Conservation (phyloP, 371 early-diverging fungal genomes). For the Entomophthora muscae region DNA sequence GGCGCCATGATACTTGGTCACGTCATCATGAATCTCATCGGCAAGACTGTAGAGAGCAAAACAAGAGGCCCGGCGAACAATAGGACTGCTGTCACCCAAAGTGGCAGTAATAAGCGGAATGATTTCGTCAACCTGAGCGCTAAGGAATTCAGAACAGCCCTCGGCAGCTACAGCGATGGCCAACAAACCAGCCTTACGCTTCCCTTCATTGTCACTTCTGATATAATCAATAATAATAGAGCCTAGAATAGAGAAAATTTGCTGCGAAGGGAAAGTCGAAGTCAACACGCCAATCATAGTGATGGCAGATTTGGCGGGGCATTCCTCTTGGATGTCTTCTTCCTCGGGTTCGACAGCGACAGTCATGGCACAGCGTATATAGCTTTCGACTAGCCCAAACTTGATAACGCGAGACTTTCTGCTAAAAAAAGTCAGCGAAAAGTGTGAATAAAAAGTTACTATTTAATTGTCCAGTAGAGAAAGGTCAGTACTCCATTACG, state of each 20-base stretch:
- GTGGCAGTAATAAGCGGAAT: slow-evolving; percentile 52
- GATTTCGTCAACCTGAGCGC: slow-evolving; percentile 49
- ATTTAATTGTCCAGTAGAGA: slow-evolving; percentile 63
- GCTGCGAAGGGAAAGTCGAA: slow-evolving; percentile 65
- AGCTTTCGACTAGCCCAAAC: slow-evolving; percentile 50
- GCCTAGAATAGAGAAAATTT: slow-evolving; percentile 64
- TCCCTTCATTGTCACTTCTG: slow-evolving; percentile 46
- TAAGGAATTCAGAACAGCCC: slow-evolving; percentile 69
- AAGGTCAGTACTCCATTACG: slow-evolving; percentile 70
- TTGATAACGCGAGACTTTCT: slow-evolving; percentile 66
- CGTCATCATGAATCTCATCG: slow-evolving; percentile 59
- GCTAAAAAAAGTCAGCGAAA: slow-evolving; percentile 14
- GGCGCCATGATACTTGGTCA: slow-evolving; percentile 54
- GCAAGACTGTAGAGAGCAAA: slow-evolving; percentile 69
- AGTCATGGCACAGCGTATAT: slow-evolving; percentile 61
- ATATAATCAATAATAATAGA: slow-evolving; percentile 50
- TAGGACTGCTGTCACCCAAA: slow-evolving; percentile 54
- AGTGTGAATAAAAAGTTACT: slow-evolving; percentile 25
- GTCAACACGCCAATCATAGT: slow-evolving; percentile 59
- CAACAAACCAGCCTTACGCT: slow-evolving; percentile 77
- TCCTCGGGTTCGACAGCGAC: slow-evolving; percentile 75
- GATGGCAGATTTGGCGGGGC: slow-evolving; percentile 21
- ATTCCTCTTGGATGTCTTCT: slow-evolving; percentile 52
- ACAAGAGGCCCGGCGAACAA: slow-evolving; percentile 74
- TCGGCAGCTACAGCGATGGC: slow-evolving; percentile 66